Percentiles rank a stretch among this genome's conserved stretches.
phyloP scores from a whole-genome alignment of 768 basidiomycete genomes.

The Suillus hirtellus region DNA sequence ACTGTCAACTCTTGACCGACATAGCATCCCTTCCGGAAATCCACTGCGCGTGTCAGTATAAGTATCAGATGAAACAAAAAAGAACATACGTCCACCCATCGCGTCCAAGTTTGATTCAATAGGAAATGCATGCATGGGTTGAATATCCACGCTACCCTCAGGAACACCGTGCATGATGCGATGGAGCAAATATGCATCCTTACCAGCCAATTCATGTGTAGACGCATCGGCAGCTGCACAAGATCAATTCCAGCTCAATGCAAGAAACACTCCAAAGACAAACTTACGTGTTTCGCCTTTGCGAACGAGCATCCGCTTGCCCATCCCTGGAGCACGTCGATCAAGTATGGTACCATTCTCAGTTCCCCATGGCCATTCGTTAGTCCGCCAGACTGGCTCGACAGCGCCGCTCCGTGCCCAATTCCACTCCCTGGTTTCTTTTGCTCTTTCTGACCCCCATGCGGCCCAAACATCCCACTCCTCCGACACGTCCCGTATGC shows the following conservation, averaged over 20 bases:
- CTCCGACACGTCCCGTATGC: constrained; percentile 72
- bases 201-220: constrained; percentile 53
- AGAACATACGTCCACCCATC: constrained; percentile 84
- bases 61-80: neutral
- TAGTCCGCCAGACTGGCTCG: constrained; percentile 70
- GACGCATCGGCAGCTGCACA: constrained; percentile 51
- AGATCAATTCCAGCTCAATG: constrained; percentile 9
- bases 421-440: constrained; percentile 47
- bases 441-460: constrained; percentile 60
- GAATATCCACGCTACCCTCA: constrained; percentile 80
- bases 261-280: neutral
- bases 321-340: constrained; percentile 76
- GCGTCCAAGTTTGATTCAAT: constrained; percentile 94
- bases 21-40: constrained; percentile 97
- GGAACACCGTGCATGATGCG: constrained; percentile 83
- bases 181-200: constrained; percentile 71
- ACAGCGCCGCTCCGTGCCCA: constrained; percentile 71
- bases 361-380: constrained; percentile 61
- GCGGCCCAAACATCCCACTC: constrained; percentile 82
- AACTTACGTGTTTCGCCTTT: constrained; percentile 76
- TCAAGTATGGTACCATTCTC: constrained; percentile 56
- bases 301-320: constrained; percentile 64
- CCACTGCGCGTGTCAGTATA: constrained; percentile 52
- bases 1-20: constrained; percentile 98
- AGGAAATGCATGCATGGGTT: constrained; percentile 78